Percentiles rank a stretch among this genome's conserved stretches.
Conservation (phyloP, 2,329 filamentous ascomycete genomes). For the Colletotrichum limetticola region DNA sequence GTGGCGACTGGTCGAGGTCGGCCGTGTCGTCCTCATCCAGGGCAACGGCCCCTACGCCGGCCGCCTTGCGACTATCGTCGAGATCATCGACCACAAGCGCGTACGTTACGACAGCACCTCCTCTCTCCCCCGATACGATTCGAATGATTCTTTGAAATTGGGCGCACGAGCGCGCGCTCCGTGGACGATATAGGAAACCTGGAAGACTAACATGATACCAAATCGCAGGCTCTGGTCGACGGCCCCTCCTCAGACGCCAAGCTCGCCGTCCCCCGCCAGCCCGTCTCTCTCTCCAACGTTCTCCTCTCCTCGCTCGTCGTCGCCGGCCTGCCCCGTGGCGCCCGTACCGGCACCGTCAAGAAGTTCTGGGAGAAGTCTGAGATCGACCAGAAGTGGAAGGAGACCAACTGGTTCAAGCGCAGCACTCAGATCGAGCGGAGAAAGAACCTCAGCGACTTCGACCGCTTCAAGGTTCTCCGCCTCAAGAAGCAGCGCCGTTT, state of each 20-base stretch:
- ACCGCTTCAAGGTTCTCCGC: slow-evolving; percentile 99
- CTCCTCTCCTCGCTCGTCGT: slow-evolving; percentile 93
- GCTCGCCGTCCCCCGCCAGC: slow-evolving; percentile 86
- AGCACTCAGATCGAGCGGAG: slow-evolving; percentile 85
- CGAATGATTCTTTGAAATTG: background rate
- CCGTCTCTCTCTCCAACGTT: slow-evolving; percentile 81
- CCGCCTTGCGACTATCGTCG: slow-evolving; percentile 92
- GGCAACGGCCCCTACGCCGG: slow-evolving; percentile 80
- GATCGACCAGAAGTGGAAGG: slow-evolving; percentile 93
- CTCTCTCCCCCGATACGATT: slow-evolving; percentile 14
- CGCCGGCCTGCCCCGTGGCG: slow-evolving; percentile 84
- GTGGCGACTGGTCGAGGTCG: slow-evolving; percentile 98
- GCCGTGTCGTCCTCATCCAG: slow-evolving; percentile 94
- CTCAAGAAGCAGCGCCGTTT: slow-evolving; percentile 99
- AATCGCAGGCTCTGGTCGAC: slow-evolving; percentile 88
- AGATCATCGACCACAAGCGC: slow-evolving; percentile 99
- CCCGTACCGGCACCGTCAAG: slow-evolving; percentile 85
- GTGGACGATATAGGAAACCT: background rate
- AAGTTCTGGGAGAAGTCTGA: slow-evolving; percentile 90
- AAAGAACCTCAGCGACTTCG: slow-evolving; percentile 95
- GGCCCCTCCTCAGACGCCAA: slow-evolving; percentile 86
- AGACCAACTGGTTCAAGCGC: slow-evolving; percentile 95
- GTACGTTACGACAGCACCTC: slow-evolving; percentile 72
- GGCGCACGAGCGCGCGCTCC: background rate
- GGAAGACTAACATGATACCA: slow-evolving; percentile 9